Percentiles rank a stretch among this genome's conserved stretches.
Evolutionary conservation across 2,329 filamentous ascomycete genomes (phyloP).

Genomic region (Mycosphaerelloides madeirae): DNA sequence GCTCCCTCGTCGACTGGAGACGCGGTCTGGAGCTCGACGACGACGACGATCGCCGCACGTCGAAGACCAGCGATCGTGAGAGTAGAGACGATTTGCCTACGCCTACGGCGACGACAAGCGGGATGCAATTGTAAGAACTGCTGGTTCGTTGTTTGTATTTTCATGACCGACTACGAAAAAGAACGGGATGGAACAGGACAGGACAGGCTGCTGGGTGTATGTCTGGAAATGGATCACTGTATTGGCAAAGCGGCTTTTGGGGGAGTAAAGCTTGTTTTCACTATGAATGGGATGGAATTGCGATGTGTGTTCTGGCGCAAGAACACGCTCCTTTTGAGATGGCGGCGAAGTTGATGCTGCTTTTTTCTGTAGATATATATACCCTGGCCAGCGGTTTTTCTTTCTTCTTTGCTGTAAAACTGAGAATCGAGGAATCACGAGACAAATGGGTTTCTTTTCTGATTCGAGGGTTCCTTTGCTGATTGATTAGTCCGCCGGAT

Average conservation of each 20-base stretch:
- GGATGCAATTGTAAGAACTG: no score
- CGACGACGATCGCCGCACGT: constrained; percentile 22
- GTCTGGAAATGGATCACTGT: background rate
- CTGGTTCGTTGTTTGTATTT: background rate
- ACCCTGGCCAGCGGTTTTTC: background rate
- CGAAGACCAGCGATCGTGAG: constrained; percentile 2
- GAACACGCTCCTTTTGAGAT: background rate
- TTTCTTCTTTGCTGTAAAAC: no score
- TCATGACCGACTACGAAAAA: background rate
- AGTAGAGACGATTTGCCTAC: constrained; percentile 9
- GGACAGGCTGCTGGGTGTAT: no score
- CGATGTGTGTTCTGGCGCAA: background rate
- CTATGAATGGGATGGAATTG: background rate
- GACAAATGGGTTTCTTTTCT: no score
- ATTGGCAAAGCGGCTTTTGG: no score
- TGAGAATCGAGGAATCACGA: no score
- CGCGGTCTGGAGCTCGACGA: constrained; percentile 61
- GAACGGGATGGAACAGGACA: background rate
- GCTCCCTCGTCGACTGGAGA: constrained; percentile 74
- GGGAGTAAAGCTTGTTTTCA: background rate
- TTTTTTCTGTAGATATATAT: background rate
- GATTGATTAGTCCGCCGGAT: no score
- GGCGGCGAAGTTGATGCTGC: background rate
- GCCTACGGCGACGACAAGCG: constrained; percentile 4
- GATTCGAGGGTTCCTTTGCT: no score